Conservation (phyloP, 352 stramenopile species). For the Globisporangium mamillatum region DNA sequence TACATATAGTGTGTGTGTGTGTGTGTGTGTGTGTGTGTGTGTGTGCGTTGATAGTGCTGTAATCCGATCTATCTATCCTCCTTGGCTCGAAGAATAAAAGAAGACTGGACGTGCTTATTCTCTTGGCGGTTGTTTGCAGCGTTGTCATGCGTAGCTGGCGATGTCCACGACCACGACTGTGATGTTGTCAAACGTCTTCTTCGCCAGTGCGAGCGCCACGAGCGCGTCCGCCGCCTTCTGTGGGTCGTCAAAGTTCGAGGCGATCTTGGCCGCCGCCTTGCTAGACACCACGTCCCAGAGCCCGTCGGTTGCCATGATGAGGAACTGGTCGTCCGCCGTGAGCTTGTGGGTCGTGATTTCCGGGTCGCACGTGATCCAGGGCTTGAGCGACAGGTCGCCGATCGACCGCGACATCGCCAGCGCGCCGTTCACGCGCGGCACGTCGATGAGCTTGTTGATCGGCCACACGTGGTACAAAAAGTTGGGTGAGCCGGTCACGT, state of each 20-base stretch:
- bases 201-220: conserved; percentile 50
- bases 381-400: conserved; percentile 74
- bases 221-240: conserved; percentile 62
- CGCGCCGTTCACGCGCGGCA: conserved; percentile 75
- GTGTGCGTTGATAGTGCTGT: background rate
- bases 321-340: conserved; percentile 56
- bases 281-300: conserved; percentile 85
- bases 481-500: conserved; percentile 58
- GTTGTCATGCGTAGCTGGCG: conserved; percentile 39
- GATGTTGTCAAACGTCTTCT: conserved; percentile 70
- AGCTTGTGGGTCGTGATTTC: conserved; percentile 69
- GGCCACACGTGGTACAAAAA: conserved; percentile 75
- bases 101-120: background rate
- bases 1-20: background rate
- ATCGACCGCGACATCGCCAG: conserved; percentile 84
- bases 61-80: background rate
- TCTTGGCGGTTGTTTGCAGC: conserved; percentile 7
- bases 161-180: conserved; percentile 77
- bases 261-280: conserved; percentile 57
- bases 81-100: background rate
- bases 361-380: conserved; percentile 72
- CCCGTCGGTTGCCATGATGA: conserved; percentile 80
- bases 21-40: no score
- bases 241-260: conserved; percentile 40
- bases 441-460: conserved; percentile 74